phyloP scores from a whole-genome alignment of 805 yeast genomes.

The Tetrapisispora phaffii region DNA sequence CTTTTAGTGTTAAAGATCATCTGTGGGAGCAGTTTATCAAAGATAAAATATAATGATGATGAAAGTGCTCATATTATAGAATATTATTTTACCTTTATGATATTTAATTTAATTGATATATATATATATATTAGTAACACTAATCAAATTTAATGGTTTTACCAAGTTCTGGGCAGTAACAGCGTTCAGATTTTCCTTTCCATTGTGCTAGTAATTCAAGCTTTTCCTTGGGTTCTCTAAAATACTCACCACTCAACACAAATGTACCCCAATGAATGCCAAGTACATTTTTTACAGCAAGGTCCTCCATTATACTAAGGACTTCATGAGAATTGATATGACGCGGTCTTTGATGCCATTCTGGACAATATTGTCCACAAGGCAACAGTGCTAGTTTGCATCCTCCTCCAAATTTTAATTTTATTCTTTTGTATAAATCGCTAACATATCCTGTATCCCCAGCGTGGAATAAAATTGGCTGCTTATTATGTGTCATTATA shows the following conservation, averaged over 20 bases:
- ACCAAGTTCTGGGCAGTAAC: conserved; percentile 68
- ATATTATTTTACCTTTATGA: too few species aligned
- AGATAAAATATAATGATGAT: background rate
- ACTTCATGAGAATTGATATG: conserved; percentile 81
- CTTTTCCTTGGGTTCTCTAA: conserved; percentile 66
- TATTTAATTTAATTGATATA: background rate
- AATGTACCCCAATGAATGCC: conserved; percentile 98
- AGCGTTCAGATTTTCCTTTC: conserved; percentile 26
- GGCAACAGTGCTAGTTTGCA: conserved; percentile 67
- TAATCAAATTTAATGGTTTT: conserved; percentile 43
- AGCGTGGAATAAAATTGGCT: conserved; percentile 76
- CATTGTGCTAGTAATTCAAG: conserved; percentile 42
- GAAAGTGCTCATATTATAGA: background rate
- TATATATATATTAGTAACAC: background rate
- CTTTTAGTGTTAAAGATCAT: conserved; percentile 60
- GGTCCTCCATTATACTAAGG: conserved; percentile 51
- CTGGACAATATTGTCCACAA: conserved; percentile 90
- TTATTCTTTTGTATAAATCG: conserved; percentile 61
- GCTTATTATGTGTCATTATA: conserved; percentile 52
- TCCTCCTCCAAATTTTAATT: conserved; percentile 49
- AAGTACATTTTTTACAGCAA: conserved; percentile 51
- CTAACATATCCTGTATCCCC: conserved; percentile 91
- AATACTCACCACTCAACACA: conserved; percentile 78
- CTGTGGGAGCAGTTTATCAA: conserved; percentile 32
- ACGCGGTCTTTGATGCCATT: conserved; percentile 87